A percentile compares a stretch with the other conserved stretches of the same genome.
phyloP scores from a whole-genome alignment of 2,329 filamentous ascomycete genomes.

The Trichoderma sp. region DNA sequence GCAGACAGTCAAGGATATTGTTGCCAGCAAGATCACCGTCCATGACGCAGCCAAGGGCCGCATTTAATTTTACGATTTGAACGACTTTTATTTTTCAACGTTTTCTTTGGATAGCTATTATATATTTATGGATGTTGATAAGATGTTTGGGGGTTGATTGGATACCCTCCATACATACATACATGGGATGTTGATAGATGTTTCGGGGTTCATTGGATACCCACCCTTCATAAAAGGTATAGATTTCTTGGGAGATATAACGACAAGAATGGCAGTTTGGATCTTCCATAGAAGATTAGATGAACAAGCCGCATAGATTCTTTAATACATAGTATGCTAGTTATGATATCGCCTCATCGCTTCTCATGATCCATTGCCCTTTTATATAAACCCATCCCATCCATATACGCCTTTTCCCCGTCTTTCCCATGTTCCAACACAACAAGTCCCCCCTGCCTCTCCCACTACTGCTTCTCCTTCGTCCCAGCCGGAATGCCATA shows the following conservation, averaged over 20 bases:
- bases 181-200: background rate
- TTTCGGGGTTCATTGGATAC: background rate
- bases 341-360: background rate
- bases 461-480: slow-evolving; percentile 57
- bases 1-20: slow-evolving; percentile 71
- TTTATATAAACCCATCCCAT: background rate
- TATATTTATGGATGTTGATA: background rate
- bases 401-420: background rate
- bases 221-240: slow-evolving; percentile 5
- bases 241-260: background rate
- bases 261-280: background rate
- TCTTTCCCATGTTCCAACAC: background rate
- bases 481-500: slow-evolving; percentile 51
- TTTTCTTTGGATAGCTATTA: background rate
- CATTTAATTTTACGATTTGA: slow-evolving; percentile 26
- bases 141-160: background rate
- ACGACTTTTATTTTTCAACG: background rate
- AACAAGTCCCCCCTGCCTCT: background rate
- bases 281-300: slow-evolving; percentile 12
- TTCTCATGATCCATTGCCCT: background rate
- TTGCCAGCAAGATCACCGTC: slow-evolving; percentile 66
- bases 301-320: background rate
- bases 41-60: slow-evolving; percentile 62
- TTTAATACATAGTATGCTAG: background rate
- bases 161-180: background rate